Evolutionary conservation across 2,329 filamentous ascomycete genomes (phyloP), one percentile per base, ranked within the genome.

Genomic region (Sarocladium brachiariae): DNA sequence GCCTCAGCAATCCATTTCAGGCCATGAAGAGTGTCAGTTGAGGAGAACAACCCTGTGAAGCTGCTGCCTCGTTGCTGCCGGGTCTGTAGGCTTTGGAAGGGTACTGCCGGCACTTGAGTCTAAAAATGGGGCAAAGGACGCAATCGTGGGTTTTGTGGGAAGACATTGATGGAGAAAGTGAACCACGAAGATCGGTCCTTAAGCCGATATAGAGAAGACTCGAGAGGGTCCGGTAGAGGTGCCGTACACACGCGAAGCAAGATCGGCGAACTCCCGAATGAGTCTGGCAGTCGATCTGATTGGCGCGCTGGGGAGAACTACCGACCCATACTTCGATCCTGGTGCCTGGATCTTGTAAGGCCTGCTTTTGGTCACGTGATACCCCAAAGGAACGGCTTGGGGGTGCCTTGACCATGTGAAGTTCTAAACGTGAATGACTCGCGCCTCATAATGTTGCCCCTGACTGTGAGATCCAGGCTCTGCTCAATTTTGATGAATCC

Each of bases 51-150:
- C n/a, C n/a, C n/a, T n/a, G n/a, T n/a, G n/a, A n/a, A n/a, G n/a
- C n/a, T n/a, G n/a, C n/a, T n/a, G n/a, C n/a, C 27, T 50, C 34
- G 34, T 19, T 23, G 48, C 25, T 25, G 31, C 48, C 31, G 31
- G 14, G 13, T n/a, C 18, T 21, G 7, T 6, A 19, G n/a, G n/a
- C n/a, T n/a, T n/a, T n/a, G n/a, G n/a, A n/a, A n/a, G n/a, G n/a
- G n/a, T n/a, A n/a, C n/a, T n/a, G n/a, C n/a, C n/a, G n/a, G n/a
- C n/a, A n/a, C n/a, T n/a, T n/a, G n/a, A n/a, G n/a, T n/a, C n/a
- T n/a, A n/a, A n/a, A n/a, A n/a, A n/a, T n/a, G n/a, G n/a, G 35
- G 21, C 13, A 39, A 16, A 39, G 35, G 18, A 7, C 7, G 13
- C 7, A 30, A 21, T 39, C 7, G 18, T 3, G n/a, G 19, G n/a